Base-by-base conservation (phyloP, 2,329 filamentous ascomycete species). In the Rhynchosporium secalis region DNA sequence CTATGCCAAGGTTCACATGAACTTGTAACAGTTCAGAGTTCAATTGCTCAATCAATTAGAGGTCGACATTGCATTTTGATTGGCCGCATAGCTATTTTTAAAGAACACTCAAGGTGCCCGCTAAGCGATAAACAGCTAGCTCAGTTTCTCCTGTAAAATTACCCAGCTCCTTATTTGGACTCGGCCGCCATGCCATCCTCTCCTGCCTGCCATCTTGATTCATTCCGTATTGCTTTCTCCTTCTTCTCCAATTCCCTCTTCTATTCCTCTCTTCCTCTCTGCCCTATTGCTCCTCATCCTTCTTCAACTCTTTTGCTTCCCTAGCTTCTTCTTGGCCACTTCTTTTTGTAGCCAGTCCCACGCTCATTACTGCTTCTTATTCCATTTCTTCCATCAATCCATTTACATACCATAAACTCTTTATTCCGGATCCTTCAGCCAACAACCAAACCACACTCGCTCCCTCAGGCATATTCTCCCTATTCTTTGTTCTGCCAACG, bases 401-500 rank as follows among this genome's bases (percentile, higher is more conserved):
- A 52, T 62, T 64, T 64, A 65, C 49, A 56, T 67, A 64, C 56
- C 20, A 20, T 20, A 20, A 66, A 13, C 65, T 56, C 61, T 68
- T 66, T 66, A 67, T 67, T 67, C 55, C 45, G 56, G 49, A 60
- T 43, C 43, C 48, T 49, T 52, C 60, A 58, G 51, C 29, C 52
- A 20, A 20, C 40, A 38, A 48, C 52, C 38, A 60, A 20, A 20
- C 57, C 56, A 62, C 63, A 26, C 58, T 64, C 66, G 41, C 62
- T 68, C 61, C 48, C 68, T 63, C 70, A 72, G 69, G 68, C 66
- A 68, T 70, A 66, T 68, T 71, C 69, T 70, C 70, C 60, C 61
- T 20, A 63, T 72, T 73, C 71, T 72, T 75, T 75, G 73, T 75
- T 72, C 73, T 70, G 70, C 70, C 58, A 71, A 71, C 47, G 29